Base-by-base conservation (phyloP, 441 rosid genomes). In the Bruguiera hainesii region DNA sequence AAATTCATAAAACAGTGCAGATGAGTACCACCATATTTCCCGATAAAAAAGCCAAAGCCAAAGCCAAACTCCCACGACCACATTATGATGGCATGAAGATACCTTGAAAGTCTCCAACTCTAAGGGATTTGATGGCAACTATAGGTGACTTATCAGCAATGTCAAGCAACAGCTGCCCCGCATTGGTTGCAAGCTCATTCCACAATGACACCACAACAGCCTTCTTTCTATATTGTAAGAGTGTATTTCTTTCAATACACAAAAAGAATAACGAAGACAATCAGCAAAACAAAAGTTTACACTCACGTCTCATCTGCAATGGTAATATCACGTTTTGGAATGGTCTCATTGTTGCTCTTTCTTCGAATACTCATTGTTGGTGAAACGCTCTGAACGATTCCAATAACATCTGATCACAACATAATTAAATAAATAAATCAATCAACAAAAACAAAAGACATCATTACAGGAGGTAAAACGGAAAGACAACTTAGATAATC, bases 101-200 rank as follows among this genome's bases (percentile, higher is more conserved):
- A 94, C 98, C 98, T 89, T 91, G 97, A 78, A 89, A 94, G 49
- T 91, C 98, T 56, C 97, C 87, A 72, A 88, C 97, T 77, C 73
- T 91, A 19, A 94, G 87, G 60, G 90, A 83, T 82, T 91, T 91
- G 55, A 91, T 77, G 31, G 96, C 96, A 64, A 93, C 84, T 25
- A 87, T 72, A 5, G 97, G 97, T 0, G 86, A 86, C 71, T 78
- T 74, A 76, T 84, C 90, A 76, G 87, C 87, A 64, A 70, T 67
- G 64, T 91, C 92, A 28, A 89, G 84, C 77, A 89, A 80, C 28
- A 89, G 88, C 73, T 91, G 93, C 50, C 99, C 98, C 18, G 83
- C 56, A 63, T 64, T 70, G 29, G 88, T 89, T 66, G 99, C 97
- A 49, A 91, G 85, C 10, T 89, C 91, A 70, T 87, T 93, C 97